Conservation (phyloP, 225 moss, liverwort and hornwort genomes). For the Neckera pumila region DNA sequence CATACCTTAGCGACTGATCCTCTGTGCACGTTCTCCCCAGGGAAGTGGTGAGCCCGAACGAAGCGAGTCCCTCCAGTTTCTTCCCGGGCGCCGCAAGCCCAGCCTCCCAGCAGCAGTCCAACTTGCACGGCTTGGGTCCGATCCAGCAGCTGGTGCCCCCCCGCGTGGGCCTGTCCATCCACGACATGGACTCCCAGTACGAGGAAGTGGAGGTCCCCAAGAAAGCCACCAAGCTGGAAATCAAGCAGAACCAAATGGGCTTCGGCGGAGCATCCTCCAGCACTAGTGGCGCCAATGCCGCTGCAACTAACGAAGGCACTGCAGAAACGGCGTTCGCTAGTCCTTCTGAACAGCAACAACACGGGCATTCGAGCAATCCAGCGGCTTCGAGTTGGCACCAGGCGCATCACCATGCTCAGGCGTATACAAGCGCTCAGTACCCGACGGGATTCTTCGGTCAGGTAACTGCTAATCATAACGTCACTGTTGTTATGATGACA, state of each 20-base stretch:
- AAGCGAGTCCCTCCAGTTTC: slow-evolving; percentile 38
- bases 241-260: slow-evolving; percentile 12
- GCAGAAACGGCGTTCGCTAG: slow-evolving; percentile 26
- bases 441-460: slow-evolving; percentile 37
- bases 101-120: slow-evolving; percentile 22
- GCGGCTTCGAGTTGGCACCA: slow-evolving; percentile 37
- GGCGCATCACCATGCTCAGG: slow-evolving; percentile 36
- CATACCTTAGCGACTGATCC: not conserved
- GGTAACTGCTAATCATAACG: not conserved
- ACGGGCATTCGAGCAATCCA: not conserved
- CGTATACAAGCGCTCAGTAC: slow-evolving; percentile 32
- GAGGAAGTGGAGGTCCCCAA: slow-evolving; percentile 17
- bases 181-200: slow-evolving; percentile 33
- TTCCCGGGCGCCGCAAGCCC: slow-evolving; percentile 3
- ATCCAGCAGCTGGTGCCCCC: slow-evolving; percentile 19
- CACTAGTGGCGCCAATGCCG: slow-evolving; percentile 17
- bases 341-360: slow-evolving; percentile 16
- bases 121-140: slow-evolving; percentile 29
- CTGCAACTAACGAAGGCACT: slow-evolving; percentile 18
- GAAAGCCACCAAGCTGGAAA: slow-evolving; percentile 35
- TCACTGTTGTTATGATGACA: not conserved
- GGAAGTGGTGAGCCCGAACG: slow-evolving; percentile 37
- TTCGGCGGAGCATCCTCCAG: slow-evolving; percentile 37
- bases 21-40: not conserved
- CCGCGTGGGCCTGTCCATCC: slow-evolving; percentile 15